Evolutionary conservation across 345 rosid species (phyloP).

Genomic region (Brassica juncea): DNA sequence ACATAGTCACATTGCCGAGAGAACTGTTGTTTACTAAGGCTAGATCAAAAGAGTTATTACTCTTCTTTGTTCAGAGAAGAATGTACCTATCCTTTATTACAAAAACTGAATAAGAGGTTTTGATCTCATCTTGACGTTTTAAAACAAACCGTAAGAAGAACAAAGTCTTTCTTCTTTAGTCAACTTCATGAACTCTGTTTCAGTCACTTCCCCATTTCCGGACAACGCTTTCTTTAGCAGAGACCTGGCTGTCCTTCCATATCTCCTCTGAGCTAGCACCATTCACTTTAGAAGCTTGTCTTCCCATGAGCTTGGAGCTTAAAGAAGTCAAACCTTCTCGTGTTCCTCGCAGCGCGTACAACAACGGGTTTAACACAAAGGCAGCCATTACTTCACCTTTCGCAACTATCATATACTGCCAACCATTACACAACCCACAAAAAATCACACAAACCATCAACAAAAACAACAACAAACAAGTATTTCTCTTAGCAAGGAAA

Average conservation of each 20-base stretch:
- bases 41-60: neutral
- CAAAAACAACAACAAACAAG: neutral
- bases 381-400: slow-evolving; percentile 78
- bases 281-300: slow-evolving; percentile 31
- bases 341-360: slow-evolving; percentile 67
- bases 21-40: neutral
- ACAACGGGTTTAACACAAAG: slow-evolving; percentile 65
- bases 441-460: no score
- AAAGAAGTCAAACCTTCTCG: slow-evolving; percentile 57
- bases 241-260: slow-evolving; percentile 46
- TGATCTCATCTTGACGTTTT: neutral
- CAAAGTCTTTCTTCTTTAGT: no score
- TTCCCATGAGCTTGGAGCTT: slow-evolving; percentile 53
- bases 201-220: slow-evolving; percentile 81
- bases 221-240: slow-evolving; percentile 77
- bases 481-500: neutral
- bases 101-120: neutral
- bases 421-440: slow-evolving; percentile 32
- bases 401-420: slow-evolving; percentile 69
- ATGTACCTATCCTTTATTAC: slow-evolving; percentile 7
- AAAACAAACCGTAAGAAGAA: neutral
- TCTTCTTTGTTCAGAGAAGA: slow-evolving; percentile 12
- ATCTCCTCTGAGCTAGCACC: slow-evolving; percentile 37
- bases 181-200: neutral
- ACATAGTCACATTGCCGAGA: neutral